Base-by-base conservation (phyloP, 1,139 yeast species). In the Candida albicans region DNA sequence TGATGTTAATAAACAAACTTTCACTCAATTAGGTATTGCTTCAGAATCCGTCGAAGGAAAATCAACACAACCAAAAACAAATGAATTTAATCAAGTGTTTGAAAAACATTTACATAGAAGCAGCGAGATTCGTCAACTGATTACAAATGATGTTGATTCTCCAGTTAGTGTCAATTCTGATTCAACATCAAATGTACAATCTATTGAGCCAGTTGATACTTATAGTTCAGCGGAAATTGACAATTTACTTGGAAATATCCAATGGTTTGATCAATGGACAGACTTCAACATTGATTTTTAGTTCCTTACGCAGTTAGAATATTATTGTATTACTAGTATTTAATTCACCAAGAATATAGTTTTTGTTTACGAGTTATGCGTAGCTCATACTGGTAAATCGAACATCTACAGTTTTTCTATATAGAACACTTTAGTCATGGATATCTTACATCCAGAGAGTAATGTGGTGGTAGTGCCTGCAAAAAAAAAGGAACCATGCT, bases 201-300 rank as follows among this genome's bases (percentile, higher is more conserved):
- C 47, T 14, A 40, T 28, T n/a, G 49, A 42, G 12, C 48, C 52
- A 14, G 43, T 41, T 13, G 50, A 49, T 37, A 33, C 41, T 14
- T 41, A 46, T 14, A 43, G 40, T 24, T 39, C 47, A 7, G 37
- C 41, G 7, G 57, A 56, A 29, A 65, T 64, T 24, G 64, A 65
- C 41, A 58, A 63, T 31, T 54, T 76, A 35, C 54, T 76, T 34
- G 72, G 75, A 7, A 77, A 75, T 48, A 56, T 79, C 43, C 76
- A 70, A 49, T 79, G 84, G 84, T 79, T 79, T 50, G 82, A 79
- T 53, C 79, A 77, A 52, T 73, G 77, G 77, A 53, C 68, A 31
- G 73, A 67, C 43, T 61, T 64, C 42, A 55, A 58, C 37, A 53
- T 57, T 43, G 65, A 64, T 33, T 49, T 50, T 28, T 43, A 34